Conservation (phyloP, 2,329 filamentous ascomycete species). For the Sporothrix variecibatus region DNA sequence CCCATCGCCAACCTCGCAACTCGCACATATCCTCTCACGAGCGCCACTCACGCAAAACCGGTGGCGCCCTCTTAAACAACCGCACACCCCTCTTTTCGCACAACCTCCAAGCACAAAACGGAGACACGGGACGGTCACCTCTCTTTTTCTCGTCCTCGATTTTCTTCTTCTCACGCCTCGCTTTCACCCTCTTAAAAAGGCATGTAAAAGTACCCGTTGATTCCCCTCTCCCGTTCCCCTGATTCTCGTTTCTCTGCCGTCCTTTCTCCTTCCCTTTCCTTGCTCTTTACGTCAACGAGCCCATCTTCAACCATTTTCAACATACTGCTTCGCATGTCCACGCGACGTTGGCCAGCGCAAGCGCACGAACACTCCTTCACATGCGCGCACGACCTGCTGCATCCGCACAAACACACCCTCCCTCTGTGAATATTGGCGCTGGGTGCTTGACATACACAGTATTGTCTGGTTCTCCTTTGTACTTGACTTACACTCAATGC, state of each 20-base stretch:
- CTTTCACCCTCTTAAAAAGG: neutral
- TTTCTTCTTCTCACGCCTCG: neutral
- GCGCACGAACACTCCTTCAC: conserved; percentile 21
- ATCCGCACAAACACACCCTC: conserved; percentile 3
- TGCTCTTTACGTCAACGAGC: neutral
- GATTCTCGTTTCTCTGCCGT: neutral
- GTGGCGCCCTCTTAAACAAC: neutral
- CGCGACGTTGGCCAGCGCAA: conserved; percentile 1
- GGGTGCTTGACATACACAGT: neutral
- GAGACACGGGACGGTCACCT: neutral
- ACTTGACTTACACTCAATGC: conserved; percentile 3
- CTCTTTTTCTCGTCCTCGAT: neutral
- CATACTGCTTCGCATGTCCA: conserved; percentile 5
- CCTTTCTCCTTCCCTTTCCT: neutral
- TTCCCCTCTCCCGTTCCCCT: neutral
- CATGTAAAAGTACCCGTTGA: conserved; percentile 5
- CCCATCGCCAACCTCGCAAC: neutral
- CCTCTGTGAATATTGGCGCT: neutral
- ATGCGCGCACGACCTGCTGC: conserved; percentile 22
- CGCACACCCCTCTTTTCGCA: conserved; percentile 5
- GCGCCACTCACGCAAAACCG: neutral
- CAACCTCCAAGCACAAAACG: neutral
- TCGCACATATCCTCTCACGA: conserved; percentile 9
- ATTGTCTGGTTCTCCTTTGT: neutral
- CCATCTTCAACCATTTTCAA: neutral